A percentile compares a stretch with the other conserved stretches of the same genome.
Evolutionary conservation across 2,329 filamentous ascomycete genomes (phyloP).

Genomic region (Talaromyces atroroseus): DNA sequence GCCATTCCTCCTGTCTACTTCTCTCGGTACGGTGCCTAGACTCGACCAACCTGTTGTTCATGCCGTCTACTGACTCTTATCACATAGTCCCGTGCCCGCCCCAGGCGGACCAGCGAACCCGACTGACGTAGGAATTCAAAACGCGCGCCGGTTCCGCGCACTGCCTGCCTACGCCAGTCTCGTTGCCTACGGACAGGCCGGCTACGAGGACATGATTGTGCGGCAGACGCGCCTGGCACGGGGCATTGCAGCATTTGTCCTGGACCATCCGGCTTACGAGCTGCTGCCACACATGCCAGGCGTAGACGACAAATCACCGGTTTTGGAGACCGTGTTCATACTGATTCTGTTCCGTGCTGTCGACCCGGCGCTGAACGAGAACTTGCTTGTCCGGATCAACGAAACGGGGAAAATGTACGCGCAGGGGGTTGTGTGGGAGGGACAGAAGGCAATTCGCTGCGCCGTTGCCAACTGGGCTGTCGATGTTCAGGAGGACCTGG

Average conservation of each 20-base stretch:
- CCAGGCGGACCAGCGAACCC: background rate
- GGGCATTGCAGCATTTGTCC: background rate
- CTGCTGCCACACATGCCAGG: background rate
- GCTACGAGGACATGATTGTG: conserved; percentile 4
- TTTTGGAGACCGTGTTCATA: conserved; percentile 1
- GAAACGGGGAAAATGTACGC: conserved; percentile 4
- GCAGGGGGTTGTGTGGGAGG: conserved; percentile 2
- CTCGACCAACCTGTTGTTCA: background rate
- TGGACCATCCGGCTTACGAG: conserved; percentile 3
- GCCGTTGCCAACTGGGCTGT: conserved; percentile 3
- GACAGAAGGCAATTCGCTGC: conserved; percentile 1
- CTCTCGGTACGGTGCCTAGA: background rate
- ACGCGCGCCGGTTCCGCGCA: background rate
- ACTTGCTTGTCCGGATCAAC: conserved; percentile 4
- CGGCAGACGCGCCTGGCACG: background rate
- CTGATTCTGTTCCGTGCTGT: conserved; percentile 4
- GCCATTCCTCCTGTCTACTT: background rate
- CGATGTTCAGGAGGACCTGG: background rate
- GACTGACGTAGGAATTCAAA: conserved; percentile 5
- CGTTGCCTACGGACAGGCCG: background rate
- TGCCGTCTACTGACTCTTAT: background rate
- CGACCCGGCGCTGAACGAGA: background rate
- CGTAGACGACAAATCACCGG: background rate
- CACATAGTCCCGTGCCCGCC: background rate
- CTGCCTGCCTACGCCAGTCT: conserved; percentile 1